Conservation (phyloP, 2,329 filamentous ascomycete species). For the Elsinoe arachidis region DNA sequence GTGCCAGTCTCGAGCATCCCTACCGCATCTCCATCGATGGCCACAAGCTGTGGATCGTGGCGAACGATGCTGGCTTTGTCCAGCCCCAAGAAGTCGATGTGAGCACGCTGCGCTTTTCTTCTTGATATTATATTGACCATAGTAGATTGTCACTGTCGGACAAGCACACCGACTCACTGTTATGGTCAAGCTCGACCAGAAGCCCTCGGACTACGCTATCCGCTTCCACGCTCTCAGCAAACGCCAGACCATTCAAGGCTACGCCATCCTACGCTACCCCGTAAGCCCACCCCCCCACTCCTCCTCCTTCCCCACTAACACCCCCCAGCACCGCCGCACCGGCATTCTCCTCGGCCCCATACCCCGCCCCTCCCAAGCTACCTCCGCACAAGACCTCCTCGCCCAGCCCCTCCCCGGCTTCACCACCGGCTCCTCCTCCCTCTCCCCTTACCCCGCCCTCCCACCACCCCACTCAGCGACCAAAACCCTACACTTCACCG, state of each 20-base stretch:
- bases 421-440: slow-evolving; percentile 11
- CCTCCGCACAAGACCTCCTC: slow-evolving; percentile 15
- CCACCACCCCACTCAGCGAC: slow-evolving; percentile 14
- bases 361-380: slow-evolving; percentile 15
- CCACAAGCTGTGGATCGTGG: slow-evolving; percentile 19
- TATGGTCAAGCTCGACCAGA: slow-evolving; percentile 17
- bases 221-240: slow-evolving; percentile 17
- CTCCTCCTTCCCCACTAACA: neutral
- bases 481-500: slow-evolving; percentile 18
- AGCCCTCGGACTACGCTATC: slow-evolving; percentile 17
- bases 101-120: neutral
- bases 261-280: slow-evolving; percentile 18
- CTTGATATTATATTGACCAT: neutral
- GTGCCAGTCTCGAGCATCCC: slow-evolving; percentile 17
- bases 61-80: slow-evolving; percentile 18
- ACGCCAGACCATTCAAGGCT: slow-evolving; percentile 17
- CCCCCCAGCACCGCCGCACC: slow-evolving; percentile 6
- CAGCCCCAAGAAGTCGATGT: slow-evolving; percentile 17
- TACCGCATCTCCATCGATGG: slow-evolving; percentile 18
- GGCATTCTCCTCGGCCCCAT: slow-evolving; percentile 16
- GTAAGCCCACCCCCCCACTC: neutral
- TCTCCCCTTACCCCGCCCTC: slow-evolving; percentile 13
- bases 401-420: slow-evolving; percentile 13
- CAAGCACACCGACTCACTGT: slow-evolving; percentile 17
- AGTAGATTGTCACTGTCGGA: slow-evolving; percentile 15